Evolutionary conservation across 768 basidiomycete genomes (phyloP).

Genomic region (Punctularia strigosozonata): DNA sequence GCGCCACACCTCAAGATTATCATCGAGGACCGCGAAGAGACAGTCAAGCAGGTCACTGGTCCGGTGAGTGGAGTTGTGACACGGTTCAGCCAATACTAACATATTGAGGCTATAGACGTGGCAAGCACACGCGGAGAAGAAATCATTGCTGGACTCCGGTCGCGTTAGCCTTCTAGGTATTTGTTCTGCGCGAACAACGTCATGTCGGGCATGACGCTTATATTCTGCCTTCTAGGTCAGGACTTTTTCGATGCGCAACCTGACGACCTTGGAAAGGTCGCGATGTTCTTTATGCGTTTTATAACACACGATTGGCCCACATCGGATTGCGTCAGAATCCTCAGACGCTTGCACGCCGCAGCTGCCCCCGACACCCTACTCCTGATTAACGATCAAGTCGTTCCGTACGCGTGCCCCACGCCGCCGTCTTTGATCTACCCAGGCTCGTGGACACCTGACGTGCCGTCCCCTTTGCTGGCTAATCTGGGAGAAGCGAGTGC

Average conservation of each 20-base stretch:
- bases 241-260: constrained; percentile 19
- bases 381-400: constrained; percentile 25
- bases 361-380: constrained; percentile 19
- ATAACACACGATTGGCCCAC: constrained; percentile 23
- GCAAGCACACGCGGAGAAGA: no score
- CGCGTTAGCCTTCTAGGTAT: no score
- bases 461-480: background rate
- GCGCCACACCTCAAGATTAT: constrained; percentile 24
- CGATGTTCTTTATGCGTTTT: constrained; percentile 17
- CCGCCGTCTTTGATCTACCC: background rate
- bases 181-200: no score
- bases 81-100: no score
- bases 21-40: constrained; percentile 19
- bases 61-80: no score
- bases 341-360: constrained; percentile 16
- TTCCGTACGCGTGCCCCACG: background rate
- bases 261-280: constrained; percentile 10
- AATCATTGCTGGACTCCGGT: no score
- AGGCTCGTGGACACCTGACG: background rate
- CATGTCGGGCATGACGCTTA: no score
- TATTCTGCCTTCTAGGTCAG: no score
- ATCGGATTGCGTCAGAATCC: constrained; percentile 10
- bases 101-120: no score
- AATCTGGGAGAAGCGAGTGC: background rate
- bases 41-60: no score